A percentile compares a stretch with the other conserved stretches of the same genome.
These are phyloP conservation scores for Berkeleyomyces basicola DNA, from an alignment of 2,329 filamentous ascomycete species.

Conservation along the genomic window DNA sequence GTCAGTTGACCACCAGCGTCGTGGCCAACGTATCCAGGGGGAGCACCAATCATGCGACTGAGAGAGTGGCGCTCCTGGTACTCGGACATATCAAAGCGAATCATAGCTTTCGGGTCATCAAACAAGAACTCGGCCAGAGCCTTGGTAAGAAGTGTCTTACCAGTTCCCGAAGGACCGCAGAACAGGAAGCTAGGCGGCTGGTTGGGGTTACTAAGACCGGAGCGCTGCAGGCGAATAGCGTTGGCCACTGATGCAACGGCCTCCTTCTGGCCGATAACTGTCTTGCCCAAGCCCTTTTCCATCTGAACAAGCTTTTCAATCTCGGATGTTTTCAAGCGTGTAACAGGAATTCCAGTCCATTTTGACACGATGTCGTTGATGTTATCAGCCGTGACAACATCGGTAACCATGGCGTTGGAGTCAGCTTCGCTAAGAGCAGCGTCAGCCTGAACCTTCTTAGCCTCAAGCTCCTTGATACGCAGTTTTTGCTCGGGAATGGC, in stretches of 20 bases:
- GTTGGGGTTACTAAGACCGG: slow-evolving; percentile 87
- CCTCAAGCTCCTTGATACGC: slow-evolving; percentile 66
- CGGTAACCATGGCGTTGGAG: slow-evolving; percentile 65
- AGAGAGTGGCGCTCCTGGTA: slow-evolving; percentile 95
- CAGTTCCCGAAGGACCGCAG: slow-evolving; percentile 94
- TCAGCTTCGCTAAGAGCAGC: slow-evolving; percentile 41
- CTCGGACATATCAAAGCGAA: slow-evolving; percentile 98
- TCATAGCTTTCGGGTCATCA: slow-evolving; percentile 94
- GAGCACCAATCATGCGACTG: slow-evolving; percentile 93
- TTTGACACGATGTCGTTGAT: slow-evolving; percentile 97
- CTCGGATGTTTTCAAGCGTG: slow-evolving; percentile 80
- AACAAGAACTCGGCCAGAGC: slow-evolving; percentile 95
- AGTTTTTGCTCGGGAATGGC: slow-evolving; percentile 83
- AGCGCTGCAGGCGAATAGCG: slow-evolving; percentile 86
- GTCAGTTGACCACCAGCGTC: slow-evolving; percentile 92
- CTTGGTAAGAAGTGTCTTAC: slow-evolving; percentile 94
- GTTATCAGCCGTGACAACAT: slow-evolving; percentile 88
- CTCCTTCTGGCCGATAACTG: slow-evolving; percentile 88
- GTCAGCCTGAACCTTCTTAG: slow-evolving; percentile 63
- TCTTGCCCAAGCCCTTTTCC: slow-evolving; percentile 68
- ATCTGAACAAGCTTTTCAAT: slow-evolving; percentile 98
- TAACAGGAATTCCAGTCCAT: slow-evolving; percentile 98
- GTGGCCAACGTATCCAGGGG: slow-evolving; percentile 91
- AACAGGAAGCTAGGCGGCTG: slow-evolving; percentile 96
- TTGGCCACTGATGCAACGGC: slow-evolving; percentile 88